Evolutionary conservation across 2,329 filamentous ascomycete species (phyloP), one percentile per base, ranked within the genome.

Genomic region (Ophidiomyces ophidiicola): DNA sequence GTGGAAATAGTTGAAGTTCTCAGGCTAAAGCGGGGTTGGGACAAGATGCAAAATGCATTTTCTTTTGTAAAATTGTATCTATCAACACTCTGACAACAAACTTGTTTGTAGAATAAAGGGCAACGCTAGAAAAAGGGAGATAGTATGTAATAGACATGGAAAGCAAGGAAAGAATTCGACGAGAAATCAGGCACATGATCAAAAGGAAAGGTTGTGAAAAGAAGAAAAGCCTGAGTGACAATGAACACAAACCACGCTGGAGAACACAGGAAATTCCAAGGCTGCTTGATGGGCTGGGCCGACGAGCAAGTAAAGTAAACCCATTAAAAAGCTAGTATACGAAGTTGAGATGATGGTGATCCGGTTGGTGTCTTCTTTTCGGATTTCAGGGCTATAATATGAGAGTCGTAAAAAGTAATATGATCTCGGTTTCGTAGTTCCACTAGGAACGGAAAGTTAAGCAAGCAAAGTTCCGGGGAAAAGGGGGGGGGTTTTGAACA

Each of bases 251-350:
- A 28, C 33, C 33, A 19, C 33, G 33, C 33, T 36, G 20, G 33
- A 26, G 7, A 34, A 15, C 21, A 20, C 5, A 19, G 24, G n/a
- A 29, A 28, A 18, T 28, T 7, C 17, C 11, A 30, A 11, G 23
- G 14, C 23, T 18, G 23, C 26, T 7, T 18, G 32, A 24, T 7
- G n/a, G 15, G 11, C 11, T 14, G 32, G n/a, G n/a, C n/a, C n/a
- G n/a, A n/a, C 18, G 28, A 19, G 12, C 31, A n/a, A 6, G 20
- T 26, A 19, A 10, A 26, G 5, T 8, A 28, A n/a, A 25, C 33
- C 33, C 33, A 36, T 36, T 36, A 36, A 23, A 36, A 26, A 36
- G 19, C 23, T 24, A 35, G 32, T 35, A 35, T 36, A 19, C 33
- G 33, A 6, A 24, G 18, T 23, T 6, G 20, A 26, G 32, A 17